Percentiles rank a stretch among this genome's conserved stretches.
Conservation (phyloP, 2,329 filamentous ascomycete genomes). For the Lasiodiplodia hormozganensis region DNA sequence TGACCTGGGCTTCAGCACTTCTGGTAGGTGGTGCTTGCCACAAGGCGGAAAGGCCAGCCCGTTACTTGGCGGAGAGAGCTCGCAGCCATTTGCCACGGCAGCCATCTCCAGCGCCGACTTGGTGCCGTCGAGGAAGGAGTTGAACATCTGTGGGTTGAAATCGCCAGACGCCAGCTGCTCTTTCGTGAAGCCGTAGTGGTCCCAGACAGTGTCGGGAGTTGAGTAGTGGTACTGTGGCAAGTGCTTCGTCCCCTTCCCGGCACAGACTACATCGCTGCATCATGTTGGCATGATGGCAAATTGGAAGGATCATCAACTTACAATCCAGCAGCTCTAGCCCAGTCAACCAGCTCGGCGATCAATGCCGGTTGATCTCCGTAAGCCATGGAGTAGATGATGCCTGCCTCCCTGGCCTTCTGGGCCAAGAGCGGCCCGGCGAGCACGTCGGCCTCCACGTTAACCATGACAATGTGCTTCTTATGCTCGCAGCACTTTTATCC, state of each 20-base stretch:
- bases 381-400: slow-evolving; percentile 57
- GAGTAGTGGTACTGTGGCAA: slow-evolving; percentile 55
- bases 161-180: slow-evolving; percentile 53
- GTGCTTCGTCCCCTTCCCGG: slow-evolving; percentile 56
- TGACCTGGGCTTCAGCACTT: slow-evolving; percentile 49
- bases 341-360: slow-evolving; percentile 54
- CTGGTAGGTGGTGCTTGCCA: slow-evolving; percentile 51
- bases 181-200: slow-evolving; percentile 55
- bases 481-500: slow-evolving; percentile 49
- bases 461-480: slow-evolving; percentile 59
- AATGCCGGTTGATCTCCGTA: slow-evolving; percentile 56
- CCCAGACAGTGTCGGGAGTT: slow-evolving; percentile 56
- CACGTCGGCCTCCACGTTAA: slow-evolving; percentile 56
- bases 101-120: slow-evolving; percentile 58
- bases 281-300: background rate
- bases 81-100: slow-evolving; percentile 55
- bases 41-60: slow-evolving; percentile 55
- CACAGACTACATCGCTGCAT: slow-evolving; percentile 49
- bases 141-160: slow-evolving; percentile 59
- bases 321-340: slow-evolving; percentile 54
- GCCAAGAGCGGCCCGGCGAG: slow-evolving; percentile 52
- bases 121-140: slow-evolving; percentile 57
- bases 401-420: slow-evolving; percentile 52
- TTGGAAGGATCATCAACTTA: background rate
- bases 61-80: slow-evolving; percentile 49